phyloP scores from a whole-genome alignment of 805 yeast genomes.

The Babjeviella inositovora region DNA sequence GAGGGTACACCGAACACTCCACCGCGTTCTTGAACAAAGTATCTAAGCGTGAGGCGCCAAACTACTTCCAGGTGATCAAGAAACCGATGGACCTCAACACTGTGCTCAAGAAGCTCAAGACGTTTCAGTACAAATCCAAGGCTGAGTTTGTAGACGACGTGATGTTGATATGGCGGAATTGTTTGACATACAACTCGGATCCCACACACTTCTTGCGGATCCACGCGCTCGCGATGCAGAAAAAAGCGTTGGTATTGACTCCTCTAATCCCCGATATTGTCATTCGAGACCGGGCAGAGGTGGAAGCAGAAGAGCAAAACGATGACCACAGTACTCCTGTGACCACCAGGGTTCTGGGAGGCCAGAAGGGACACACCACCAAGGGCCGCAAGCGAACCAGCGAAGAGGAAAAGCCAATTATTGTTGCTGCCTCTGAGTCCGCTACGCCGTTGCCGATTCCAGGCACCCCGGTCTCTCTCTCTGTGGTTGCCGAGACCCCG shows the following conservation, averaged over 20 bases:
- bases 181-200: slow-evolving; percentile 84
- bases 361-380: too few relatives aligned
- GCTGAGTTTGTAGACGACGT: slow-evolving; percentile 88
- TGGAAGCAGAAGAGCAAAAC: slow-evolving; percentile 47
- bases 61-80: slow-evolving; percentile 78
- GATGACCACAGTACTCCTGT: slow-evolving; percentile 1
- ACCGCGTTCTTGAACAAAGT: slow-evolving; percentile 92
- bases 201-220: slow-evolving; percentile 83
- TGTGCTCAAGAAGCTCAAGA: slow-evolving; percentile 77
- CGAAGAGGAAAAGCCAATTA: too few relatives aligned
- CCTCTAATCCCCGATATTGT: slow-evolving; percentile 86
- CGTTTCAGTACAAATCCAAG: slow-evolving; percentile 69
- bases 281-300: slow-evolving; percentile 55
- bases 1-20: slow-evolving; percentile 91
- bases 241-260: slow-evolving; percentile 56
- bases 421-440: too few relatives aligned
- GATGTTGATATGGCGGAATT: slow-evolving; percentile 90
- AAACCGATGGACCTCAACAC: slow-evolving; percentile 95
- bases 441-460: too few relatives aligned
- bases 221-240: slow-evolving; percentile 94
- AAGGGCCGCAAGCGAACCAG: too few relatives aligned
- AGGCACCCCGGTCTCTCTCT: too few relatives aligned
- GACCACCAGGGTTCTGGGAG: too few relatives aligned
- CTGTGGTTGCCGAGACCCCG: too few relatives aligned
- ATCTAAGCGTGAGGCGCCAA: slow-evolving; percentile 97